phyloP scores from a whole-genome alignment of 495 filamentous ascomycete genomes.

The Letharia lupina region DNA sequence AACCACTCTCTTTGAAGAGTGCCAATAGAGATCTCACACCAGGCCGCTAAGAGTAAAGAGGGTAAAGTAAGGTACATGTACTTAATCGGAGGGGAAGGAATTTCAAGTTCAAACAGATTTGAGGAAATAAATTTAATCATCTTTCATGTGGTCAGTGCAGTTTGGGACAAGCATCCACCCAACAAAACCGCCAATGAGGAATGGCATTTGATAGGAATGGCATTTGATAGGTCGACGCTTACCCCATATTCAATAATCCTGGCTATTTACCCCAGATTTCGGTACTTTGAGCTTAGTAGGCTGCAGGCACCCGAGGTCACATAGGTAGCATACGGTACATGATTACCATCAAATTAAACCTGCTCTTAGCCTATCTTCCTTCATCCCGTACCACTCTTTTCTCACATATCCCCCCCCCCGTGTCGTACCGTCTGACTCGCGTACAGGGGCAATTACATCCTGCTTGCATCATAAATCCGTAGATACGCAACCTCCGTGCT shows the following conservation, averaged over 20 bases:
- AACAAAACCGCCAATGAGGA: neutral
- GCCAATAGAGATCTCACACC: neutral
- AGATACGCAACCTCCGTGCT: neutral
- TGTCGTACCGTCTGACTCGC: neutral
- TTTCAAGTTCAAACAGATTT: neutral
- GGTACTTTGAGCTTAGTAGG: conserved; percentile 10
- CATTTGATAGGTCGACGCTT: conserved; percentile 10
- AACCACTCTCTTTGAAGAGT: neutral
- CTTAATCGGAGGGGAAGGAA: neutral
- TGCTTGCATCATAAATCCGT: neutral
- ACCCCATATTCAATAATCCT: neutral
- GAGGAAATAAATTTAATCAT: too few relatives aligned
- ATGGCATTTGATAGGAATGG: conserved; percentile 5
- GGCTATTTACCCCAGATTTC: conserved; percentile 11
- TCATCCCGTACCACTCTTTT: neutral
- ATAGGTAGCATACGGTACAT: neutral
- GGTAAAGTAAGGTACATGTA: too few relatives aligned
- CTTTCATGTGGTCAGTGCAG: neutral
- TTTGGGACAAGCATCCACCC: neutral
- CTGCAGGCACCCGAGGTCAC: conserved; percentile 4
- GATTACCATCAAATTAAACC: neutral
- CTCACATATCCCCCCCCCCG: neutral
- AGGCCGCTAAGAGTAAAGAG: neutral
- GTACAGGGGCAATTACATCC: neutral
- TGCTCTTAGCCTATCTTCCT: neutral